A percentile compares a stretch with the other conserved stretches of the same genome.
phyloP scores from a whole-genome alignment of 345 rosid species.

The Anastatica hierochuntica region DNA sequence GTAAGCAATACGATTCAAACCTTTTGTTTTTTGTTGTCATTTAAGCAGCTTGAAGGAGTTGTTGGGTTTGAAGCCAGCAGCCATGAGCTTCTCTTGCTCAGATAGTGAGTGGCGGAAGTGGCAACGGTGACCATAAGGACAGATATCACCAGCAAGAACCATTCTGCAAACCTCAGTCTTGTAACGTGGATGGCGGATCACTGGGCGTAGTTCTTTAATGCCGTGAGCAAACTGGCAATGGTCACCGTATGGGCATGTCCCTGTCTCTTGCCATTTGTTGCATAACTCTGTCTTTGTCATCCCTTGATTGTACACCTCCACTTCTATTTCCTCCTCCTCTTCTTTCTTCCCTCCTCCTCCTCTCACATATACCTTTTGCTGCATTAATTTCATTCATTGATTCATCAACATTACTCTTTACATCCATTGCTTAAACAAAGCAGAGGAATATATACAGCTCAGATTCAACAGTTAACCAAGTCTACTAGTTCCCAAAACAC shows the following conservation, averaged over 20 bases:
- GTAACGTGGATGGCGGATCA: slow-evolving; percentile 87
- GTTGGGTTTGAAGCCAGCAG: slow-evolving; percentile 22
- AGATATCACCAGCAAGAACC: slow-evolving; percentile 61
- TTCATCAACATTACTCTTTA: background rate
- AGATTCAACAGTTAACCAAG: background rate
- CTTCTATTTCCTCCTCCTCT: slow-evolving; percentile 51
- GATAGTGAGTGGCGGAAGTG: slow-evolving; percentile 89
- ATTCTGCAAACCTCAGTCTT: slow-evolving; percentile 85
- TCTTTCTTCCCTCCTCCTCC: slow-evolving; percentile 32
- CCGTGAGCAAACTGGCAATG: slow-evolving; percentile 94
- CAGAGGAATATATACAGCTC: background rate
- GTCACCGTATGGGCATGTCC: slow-evolving; percentile 65
- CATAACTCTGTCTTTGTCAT: slow-evolving; percentile 86
- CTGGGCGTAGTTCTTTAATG: slow-evolving; percentile 73
- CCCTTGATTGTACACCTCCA: slow-evolving; percentile 76
- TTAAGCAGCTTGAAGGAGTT: slow-evolving; percentile 14
- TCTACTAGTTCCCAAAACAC: background rate
- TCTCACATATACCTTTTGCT: slow-evolving; percentile 31
- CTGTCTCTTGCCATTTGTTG: slow-evolving; percentile 97
- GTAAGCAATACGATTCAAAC: background rate
- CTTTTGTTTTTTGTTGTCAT: background rate
- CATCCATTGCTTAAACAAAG: background rate
- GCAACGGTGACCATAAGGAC: slow-evolving; percentile 95
- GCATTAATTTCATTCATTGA: slow-evolving; percentile 14
- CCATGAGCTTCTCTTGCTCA: slow-evolving; percentile 46